These are phyloP conservation scores for Yamadazyma endophytica DNA, from an alignment of 805 yeast genomes.

Conservation along the genomic window DNA sequence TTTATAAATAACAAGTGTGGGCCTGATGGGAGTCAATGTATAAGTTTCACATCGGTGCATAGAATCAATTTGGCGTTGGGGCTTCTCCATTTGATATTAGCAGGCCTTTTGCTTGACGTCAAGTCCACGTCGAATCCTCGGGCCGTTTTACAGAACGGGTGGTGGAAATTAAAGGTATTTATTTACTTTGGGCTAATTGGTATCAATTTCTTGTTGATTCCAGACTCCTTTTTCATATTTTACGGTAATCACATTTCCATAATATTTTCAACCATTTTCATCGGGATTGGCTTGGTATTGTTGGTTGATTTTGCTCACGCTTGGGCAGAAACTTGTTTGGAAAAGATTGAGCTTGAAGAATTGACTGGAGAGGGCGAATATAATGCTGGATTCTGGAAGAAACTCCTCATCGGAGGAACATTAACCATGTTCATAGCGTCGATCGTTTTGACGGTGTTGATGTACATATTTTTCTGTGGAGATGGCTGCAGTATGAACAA, in stretches of 20 bases:
- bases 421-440: constrained; percentile 76
- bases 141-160: constrained; percentile 83
- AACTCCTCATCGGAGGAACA: constrained; percentile 81
- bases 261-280: constrained; percentile 75
- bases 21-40: constrained; percentile 68
- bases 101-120: constrained; percentile 65
- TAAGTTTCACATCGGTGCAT: constrained; percentile 92
- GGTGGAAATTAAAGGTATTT: constrained; percentile 76
- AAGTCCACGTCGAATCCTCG: constrained; percentile 74
- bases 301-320: constrained; percentile 97
- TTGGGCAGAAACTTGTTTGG: constrained; percentile 96
- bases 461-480: constrained; percentile 81
- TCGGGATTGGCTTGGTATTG: constrained; percentile 83
- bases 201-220: constrained; percentile 65
- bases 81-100: constrained; percentile 67
- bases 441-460: constrained; percentile 65
- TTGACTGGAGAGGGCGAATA: constrained; percentile 45
- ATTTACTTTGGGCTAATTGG: constrained; percentile 55
- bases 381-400: constrained; percentile 67
- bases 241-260: constrained; percentile 93
- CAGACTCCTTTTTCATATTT: constrained; percentile 79
- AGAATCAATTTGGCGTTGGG: constrained; percentile 87
- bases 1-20: constrained; percentile 68
- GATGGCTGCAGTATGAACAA: constrained; percentile 85
- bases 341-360: constrained; percentile 79